Percentiles rank a stretch among this genome's conserved stretches.
Conservation (phyloP, 768 basidiomycete species). For the Hygrophorus pudorinus region DNA sequence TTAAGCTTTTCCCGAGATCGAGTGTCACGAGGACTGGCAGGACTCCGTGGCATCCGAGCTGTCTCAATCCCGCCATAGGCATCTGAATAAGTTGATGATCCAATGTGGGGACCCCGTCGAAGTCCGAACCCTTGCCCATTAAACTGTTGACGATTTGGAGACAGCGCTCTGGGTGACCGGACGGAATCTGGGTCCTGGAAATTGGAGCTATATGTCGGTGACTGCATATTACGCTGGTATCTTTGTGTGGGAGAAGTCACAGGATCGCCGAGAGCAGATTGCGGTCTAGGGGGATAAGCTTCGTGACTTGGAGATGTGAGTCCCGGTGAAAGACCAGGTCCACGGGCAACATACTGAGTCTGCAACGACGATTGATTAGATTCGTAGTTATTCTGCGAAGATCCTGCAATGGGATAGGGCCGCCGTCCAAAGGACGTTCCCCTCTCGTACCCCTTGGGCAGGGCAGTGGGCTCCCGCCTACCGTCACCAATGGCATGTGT, state of each 20-base stretch:
- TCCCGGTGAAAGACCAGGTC: conserved; percentile 11
- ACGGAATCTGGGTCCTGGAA: conserved; percentile 25
- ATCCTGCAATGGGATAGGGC: conserved; percentile 34
- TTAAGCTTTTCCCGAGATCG: conserved; percentile 23
- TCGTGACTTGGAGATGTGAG: conserved; percentile 41
- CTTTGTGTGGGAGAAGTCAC: conserved; percentile 28
- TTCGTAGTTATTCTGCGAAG: conserved; percentile 24
- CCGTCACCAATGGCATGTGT: neutral
- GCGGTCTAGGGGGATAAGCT: conserved; percentile 46
- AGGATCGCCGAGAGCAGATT: conserved; percentile 49
- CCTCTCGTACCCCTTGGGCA: conserved; percentile 35
- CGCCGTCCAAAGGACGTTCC: conserved; percentile 19
- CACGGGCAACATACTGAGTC: conserved; percentile 19
- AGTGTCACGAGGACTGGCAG: conserved; percentile 43
- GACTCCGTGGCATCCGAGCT: conserved; percentile 47
- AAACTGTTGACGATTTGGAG: conserved; percentile 25
- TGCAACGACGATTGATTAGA: conserved; percentile 8
- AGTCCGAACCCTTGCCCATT: conserved; percentile 21
- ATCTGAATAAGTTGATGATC: conserved; percentile 25
- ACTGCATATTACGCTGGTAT: conserved; percentile 23
- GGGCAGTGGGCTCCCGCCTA: conserved; percentile 19
- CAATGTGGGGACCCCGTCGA: conserved; percentile 21
- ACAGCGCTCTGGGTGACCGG: conserved; percentile 30
- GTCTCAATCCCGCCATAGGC: conserved; percentile 32
- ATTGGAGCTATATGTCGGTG: conserved; percentile 25